Evolutionary conservation across 371 early-diverging fungal genomes (phyloP), one percentile per base, ranked within the genome.

Genomic region (Entomophthora muscae): DNA sequence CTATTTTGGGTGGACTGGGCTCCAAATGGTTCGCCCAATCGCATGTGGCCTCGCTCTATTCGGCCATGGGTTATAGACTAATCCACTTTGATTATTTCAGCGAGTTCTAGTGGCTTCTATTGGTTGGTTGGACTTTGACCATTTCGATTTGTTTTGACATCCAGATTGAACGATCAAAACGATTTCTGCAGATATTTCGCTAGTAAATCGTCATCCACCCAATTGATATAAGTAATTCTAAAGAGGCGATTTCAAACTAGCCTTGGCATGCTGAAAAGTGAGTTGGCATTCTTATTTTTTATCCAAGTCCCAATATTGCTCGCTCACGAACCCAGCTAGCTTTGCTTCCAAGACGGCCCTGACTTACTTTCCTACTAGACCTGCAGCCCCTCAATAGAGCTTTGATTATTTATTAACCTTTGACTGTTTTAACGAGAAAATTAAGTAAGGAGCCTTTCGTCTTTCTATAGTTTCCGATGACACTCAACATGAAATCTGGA

Each of bases 401-500:
- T 42, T 42, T 42, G 42, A 42, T 10, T 10, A 42, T 17, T 42
- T 42, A 42, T 42, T 17, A n/a, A n/a, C n/a, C n/a, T n/a, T n/a
- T n/a, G n/a, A n/a, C 42, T 42, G 42, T 17, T 10, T 5, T 5
- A 10, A 42, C 42, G 5, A 10, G 42, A 10, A 5, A 42, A 10
- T 42, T 10, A 42, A 42, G 17, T 42, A 5, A 42, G 17, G 10
- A 42, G 42, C 42, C 17, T 42, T 42, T 10, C 10, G 42, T 17
- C 17, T 42, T 42, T 42, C 17, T 42, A 10, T 42, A 42, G 42
- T 42, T 42, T 17, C 10, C 42, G 42, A 55, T 55, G 55, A 55
- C n/a, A 5, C 24, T 55, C 21, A 55, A 55, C 21, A n/a, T 26
- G n/a, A 55, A 27, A 55, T 61, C 61, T 21, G 61, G 61, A 33